These are phyloP conservation scores for Aspergillus leporis DNA, from an alignment of 495 filamentous ascomycete species.

Conservation along the genomic window DNA sequence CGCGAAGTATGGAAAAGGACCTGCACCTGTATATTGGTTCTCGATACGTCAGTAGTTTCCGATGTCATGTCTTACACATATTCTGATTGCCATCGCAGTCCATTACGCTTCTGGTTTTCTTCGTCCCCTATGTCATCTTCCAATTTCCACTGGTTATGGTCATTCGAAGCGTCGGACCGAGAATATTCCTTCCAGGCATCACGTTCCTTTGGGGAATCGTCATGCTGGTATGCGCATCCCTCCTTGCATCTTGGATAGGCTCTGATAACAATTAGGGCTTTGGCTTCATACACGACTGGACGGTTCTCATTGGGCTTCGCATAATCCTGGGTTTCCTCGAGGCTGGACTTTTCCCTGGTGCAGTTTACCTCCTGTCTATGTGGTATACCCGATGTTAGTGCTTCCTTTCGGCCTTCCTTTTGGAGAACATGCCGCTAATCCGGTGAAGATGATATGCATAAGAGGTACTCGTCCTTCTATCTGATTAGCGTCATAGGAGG, in stretches of 20 bases:
- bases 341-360: slow-evolving; percentile 58
- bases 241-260: neutral
- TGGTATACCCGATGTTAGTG: slow-evolving; percentile 52
- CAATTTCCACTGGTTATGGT: slow-evolving; percentile 40
- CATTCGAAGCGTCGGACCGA: slow-evolving; percentile 55
- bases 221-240: slow-evolving; percentile 25
- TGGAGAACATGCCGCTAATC: neutral
- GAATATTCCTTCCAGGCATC: slow-evolving; percentile 50
- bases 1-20: slow-evolving; percentile 44
- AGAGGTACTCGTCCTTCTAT: slow-evolving; percentile 59
- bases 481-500: slow-evolving; percentile 48
- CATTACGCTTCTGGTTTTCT: slow-evolving; percentile 17
- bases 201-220: slow-evolving; percentile 44
- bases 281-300: slow-evolving; percentile 55
- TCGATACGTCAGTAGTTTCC: slow-evolving; percentile 14
- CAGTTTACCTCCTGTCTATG: slow-evolving; percentile 53
- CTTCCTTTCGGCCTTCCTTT: neutral
- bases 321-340: slow-evolving; percentile 61
- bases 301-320: slow-evolving; percentile 50
- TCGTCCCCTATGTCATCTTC: slow-evolving; percentile 21
- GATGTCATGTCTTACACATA: neutral
- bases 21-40: slow-evolving; percentile 36
- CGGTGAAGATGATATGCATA: slow-evolving; percentile 47
- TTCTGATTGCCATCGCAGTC: slow-evolving; percentile 2
- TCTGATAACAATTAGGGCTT: slow-evolving; percentile 30